Percentiles rank a stretch among this genome's conserved stretches.
Conservation (phyloP, 1,284 basidiomycete genomes). For the Exsudoporus floridanus region DNA sequence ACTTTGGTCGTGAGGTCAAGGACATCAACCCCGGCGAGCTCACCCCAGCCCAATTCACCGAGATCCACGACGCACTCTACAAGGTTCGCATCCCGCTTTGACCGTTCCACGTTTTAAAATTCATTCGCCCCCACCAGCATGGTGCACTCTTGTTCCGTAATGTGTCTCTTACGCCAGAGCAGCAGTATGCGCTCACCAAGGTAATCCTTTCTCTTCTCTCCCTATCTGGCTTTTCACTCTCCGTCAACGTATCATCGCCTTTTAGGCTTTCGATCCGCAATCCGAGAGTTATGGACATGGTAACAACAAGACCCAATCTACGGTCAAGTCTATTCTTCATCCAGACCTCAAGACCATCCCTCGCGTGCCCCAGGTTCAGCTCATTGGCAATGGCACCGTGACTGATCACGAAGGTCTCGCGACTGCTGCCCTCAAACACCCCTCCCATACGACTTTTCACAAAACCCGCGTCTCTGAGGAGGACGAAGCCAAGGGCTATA, state of each 20-base stretch:
- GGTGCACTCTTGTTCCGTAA: constrained; percentile 74
- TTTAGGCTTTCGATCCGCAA: constrained; percentile 69
- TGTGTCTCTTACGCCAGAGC: constrained; percentile 69
- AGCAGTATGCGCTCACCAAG: constrained; percentile 83
- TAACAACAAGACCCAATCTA: constrained; percentile 75
- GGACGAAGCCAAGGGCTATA: constrained; percentile 73
- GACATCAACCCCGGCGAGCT: constrained; percentile 60
- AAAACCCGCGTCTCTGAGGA: constrained; percentile 75
- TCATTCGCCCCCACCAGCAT: constrained; percentile 46
- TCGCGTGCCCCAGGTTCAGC: constrained; percentile 80
- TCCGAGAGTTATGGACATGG: constrained; percentile 79
- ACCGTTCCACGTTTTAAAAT: no score
- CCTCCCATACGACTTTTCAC: constrained; percentile 88
- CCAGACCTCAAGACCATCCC: constrained; percentile 87
- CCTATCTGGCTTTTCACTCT: background rate
- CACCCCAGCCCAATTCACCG: constrained; percentile 52
- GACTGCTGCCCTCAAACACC: constrained; percentile 72
- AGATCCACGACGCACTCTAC: constrained; percentile 65
- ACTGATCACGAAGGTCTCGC: constrained; percentile 76
- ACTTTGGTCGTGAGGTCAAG: constrained; percentile 67
- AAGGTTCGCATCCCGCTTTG: no score
- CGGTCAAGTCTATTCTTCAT: constrained; percentile 75
- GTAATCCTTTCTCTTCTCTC: constrained; percentile 35
- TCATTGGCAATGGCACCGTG: constrained; percentile 79
- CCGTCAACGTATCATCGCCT: background rate